phyloP scores from a whole-genome alignment of 108 stramenopile species.

The Skeletonema menzelii region DNA sequence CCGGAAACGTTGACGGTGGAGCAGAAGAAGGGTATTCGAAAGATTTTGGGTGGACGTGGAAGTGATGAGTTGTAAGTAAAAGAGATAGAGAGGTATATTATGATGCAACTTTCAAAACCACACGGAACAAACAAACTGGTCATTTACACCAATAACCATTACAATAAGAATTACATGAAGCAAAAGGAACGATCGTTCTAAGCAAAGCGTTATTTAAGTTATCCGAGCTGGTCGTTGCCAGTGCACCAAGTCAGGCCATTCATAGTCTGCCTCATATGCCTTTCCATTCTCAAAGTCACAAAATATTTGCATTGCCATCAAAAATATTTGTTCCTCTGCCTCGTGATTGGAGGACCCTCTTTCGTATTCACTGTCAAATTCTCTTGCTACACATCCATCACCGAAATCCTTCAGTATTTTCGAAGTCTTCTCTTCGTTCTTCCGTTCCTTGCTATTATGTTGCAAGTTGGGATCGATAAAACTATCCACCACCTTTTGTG shows the following conservation, averaged over 20 bases:
- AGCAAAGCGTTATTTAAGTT: background rate
- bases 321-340: constrained; percentile 58
- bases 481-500: constrained; percentile 65
- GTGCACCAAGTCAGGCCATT: constrained; percentile 60
- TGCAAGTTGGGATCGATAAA: constrained; percentile 84
- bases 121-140: too few relatives aligned
- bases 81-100: background rate
- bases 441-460: constrained; percentile 64
- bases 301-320: constrained; percentile 74
- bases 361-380: constrained; percentile 50
- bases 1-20: constrained; percentile 65
- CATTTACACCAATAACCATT: too few relatives aligned
- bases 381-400: constrained; percentile 57
- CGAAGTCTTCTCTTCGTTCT: constrained; percentile 7
- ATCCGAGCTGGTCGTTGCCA: constrained; percentile 26
- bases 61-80: background rate
- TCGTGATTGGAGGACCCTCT: constrained; percentile 32
- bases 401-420: constrained; percentile 49
- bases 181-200: too few relatives aligned
- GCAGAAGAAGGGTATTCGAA: constrained; percentile 76
- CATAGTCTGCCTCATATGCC: constrained; percentile 67
- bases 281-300: constrained; percentile 77
- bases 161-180: too few relatives aligned
- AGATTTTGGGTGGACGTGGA: constrained; percentile 49
- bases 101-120: too few relatives aligned